A percentile compares a stretch with the other conserved stretches of the same genome.
These are phyloP conservation scores for Tetrapisispora nanseiensis DNA, from an alignment of 805 yeast species.

Conservation along the genomic window DNA sequence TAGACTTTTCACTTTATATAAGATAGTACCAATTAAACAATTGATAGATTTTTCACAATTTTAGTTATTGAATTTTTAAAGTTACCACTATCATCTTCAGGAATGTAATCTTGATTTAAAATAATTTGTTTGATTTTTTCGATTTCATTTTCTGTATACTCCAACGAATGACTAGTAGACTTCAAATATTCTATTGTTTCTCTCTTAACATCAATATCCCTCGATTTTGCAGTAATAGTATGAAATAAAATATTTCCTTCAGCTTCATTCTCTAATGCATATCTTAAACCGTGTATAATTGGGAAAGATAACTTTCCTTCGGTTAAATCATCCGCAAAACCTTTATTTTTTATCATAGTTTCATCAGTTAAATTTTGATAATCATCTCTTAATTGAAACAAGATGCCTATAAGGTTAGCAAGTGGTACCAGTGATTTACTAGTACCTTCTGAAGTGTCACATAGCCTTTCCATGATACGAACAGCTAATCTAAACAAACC, in stretches of 20 bases:
- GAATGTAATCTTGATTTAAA: slow-evolving; percentile 16
- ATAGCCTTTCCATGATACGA: slow-evolving; percentile 42
- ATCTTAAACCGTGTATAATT: slow-evolving; percentile 52
- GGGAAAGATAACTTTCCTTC: slow-evolving; percentile 90
- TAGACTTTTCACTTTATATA: slow-evolving; percentile 1
- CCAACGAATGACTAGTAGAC: slow-evolving; percentile 23
- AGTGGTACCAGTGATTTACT: slow-evolving; percentile 39
- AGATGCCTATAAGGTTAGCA: slow-evolving; percentile 67
- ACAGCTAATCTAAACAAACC: slow-evolving; percentile 75
- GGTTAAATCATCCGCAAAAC: slow-evolving; percentile 74
- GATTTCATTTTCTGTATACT: slow-evolving; percentile 14
- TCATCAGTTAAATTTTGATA: slow-evolving; percentile 52
- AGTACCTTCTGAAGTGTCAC: not conserved
- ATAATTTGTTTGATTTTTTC: slow-evolving; percentile 14
- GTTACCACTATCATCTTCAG: slow-evolving; percentile 4
- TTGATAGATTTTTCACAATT: not conserved
- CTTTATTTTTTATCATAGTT: slow-evolving; percentile 49
- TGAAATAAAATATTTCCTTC: slow-evolving; percentile 35
- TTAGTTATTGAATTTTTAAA: not conserved
- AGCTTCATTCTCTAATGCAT: slow-evolving; percentile 7
- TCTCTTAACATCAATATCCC: slow-evolving; percentile 39
- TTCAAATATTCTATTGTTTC: slow-evolving; percentile 42
- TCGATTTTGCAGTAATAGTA: slow-evolving; percentile 45
- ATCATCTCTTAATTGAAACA: slow-evolving; percentile 84
- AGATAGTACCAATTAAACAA: not conserved